Evolutionary conservation across 495 filamentous ascomycete genomes (phyloP), one percentile per base, ranked within the genome.

Genomic region (Xanthoparmelia taractica): DNA sequence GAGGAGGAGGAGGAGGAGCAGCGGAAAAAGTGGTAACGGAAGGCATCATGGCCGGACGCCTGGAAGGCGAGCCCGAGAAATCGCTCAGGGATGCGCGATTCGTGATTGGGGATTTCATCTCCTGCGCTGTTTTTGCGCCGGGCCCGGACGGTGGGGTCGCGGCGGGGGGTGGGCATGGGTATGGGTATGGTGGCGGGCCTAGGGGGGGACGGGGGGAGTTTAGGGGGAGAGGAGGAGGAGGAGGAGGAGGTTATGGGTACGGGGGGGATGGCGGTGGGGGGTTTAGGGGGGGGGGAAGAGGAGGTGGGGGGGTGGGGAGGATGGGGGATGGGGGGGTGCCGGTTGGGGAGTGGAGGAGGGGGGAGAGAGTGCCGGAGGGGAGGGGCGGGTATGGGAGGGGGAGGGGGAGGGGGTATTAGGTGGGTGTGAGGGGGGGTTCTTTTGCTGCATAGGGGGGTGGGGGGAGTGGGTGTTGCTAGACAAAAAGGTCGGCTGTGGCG

Each of bases 31-130:
- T 67, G 13, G 63, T 65, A 2, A 57, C 47, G 43, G 45, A 70
- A 27, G 68, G 63, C 11, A 63, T 75, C n/a, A 73, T 64, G 71
- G 63, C 23, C 43, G 67, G 71, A 10, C 67, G 73, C 55, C 73
- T 82, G 34, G 78, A 75, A n/a, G 79, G 79, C 17, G 84, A 86
- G n/a, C 79, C 81, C 48, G 82, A 86, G 13, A 92, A 86, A 75
- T 89, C 88, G 50, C 74, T 97, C 47, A 75, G 76, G 55, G 90
- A 95, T 50, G 84, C 81, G 40, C 78, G 84, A 33, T 96, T 96
- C 67, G 86, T 97, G 36, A 85, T 92, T 63, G 94, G 93, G 0
- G 93, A 96, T 75, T 96, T 86, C 71, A 80, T 97, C 29, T 84
- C 85, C 61, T 90, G 87, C 71, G 88, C 90, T 4, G 85, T 97